These are phyloP conservation scores for Silene latifolia DNA, from an alignment of 148 eudicot genomes.

Conservation along the genomic window DNA sequence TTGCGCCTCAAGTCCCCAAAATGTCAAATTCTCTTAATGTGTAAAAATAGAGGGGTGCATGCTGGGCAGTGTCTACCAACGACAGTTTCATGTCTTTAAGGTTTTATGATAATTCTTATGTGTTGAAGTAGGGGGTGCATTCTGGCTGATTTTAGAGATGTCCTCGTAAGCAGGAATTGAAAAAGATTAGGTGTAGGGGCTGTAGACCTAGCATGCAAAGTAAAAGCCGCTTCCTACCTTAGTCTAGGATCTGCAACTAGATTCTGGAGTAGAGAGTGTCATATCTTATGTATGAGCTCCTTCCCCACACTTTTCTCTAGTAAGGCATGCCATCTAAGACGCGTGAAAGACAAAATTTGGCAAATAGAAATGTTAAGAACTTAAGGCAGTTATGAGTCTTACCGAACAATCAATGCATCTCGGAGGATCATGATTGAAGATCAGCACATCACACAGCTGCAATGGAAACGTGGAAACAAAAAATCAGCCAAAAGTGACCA, in stretches of 20 bases:
- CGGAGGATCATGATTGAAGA: constrained; percentile 90
- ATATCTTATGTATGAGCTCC: neutral
- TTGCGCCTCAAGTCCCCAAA: neutral
- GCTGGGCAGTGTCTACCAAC: neutral
- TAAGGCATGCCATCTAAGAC: neutral
- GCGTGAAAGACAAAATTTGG: neutral
- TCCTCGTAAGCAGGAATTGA: neutral
- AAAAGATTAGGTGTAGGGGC: neutral
- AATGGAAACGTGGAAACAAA: constrained; percentile 19
- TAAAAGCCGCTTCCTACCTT: neutral
- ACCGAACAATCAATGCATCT: constrained; percentile 69
- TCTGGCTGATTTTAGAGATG: neutral
- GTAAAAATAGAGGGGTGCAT: neutral
- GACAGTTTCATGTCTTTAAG: neutral
- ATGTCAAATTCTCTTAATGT: neutral
- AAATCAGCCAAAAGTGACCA: constrained; percentile 11
- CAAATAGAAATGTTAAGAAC: neutral
- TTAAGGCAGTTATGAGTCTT: constrained; percentile 20
- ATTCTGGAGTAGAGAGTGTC: neutral
- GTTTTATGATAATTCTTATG: neutral
- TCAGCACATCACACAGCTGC: constrained; percentile 88
- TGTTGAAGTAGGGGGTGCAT: neutral
- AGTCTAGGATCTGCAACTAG: neutral
- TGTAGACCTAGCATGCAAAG: neutral
- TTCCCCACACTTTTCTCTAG: neutral